Evolutionary conservation across 805 yeast species (phyloP), one percentile per base, ranked within the genome.

Genomic region (Candida schatavii): DNA sequence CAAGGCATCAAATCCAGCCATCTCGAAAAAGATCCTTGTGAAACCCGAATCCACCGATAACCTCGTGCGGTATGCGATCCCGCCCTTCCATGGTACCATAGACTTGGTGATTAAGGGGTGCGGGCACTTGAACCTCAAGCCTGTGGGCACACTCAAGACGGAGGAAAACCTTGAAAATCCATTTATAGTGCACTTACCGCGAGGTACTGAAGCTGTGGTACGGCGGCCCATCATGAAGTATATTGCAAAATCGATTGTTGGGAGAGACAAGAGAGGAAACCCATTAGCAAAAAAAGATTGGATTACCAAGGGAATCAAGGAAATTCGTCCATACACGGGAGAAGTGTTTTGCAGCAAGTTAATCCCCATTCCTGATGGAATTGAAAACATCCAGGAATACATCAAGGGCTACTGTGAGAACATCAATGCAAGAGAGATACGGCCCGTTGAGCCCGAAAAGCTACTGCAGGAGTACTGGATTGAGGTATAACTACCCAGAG

Each of bases 11-110:
- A 37, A 35, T 23, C 51, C 44, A 9, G 50, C 55, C 4, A 27
- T 56, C 5, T 20, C 35, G 5, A 30, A 39, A 7, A 46, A 46
- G 15, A 50, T 54, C 32, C 7, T 51, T 4, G 34, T 44, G 6
- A 46, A 49, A 22, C 35, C 67, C 1, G 54, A 64, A 2, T 52
- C 71, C 47, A 61, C 55, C 1, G 40, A 47, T 2, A 45, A 47
- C 21, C 42, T 60, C 13, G 46, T 44, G n/a, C 62, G 78, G 43
- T 81, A 72, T 46, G 66, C 76, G 2, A 67, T 85, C 3, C 91
- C 93, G 0, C 86, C 88, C n/a, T 85, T 85, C 50, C 66, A 61
- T 44, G 91, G 91, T 0, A 56, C 75, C 3, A 62, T 85, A 7
- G 95, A 85, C 51, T 51, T 85, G 21, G 83, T 85, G 2, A 49